Percentiles rank a stretch among this genome's conserved stretches.
These are phyloP conservation scores for Trichoderma simmonsii DNA, from an alignment of 2,329 filamentous ascomycete species.

Conservation along the genomic window DNA sequence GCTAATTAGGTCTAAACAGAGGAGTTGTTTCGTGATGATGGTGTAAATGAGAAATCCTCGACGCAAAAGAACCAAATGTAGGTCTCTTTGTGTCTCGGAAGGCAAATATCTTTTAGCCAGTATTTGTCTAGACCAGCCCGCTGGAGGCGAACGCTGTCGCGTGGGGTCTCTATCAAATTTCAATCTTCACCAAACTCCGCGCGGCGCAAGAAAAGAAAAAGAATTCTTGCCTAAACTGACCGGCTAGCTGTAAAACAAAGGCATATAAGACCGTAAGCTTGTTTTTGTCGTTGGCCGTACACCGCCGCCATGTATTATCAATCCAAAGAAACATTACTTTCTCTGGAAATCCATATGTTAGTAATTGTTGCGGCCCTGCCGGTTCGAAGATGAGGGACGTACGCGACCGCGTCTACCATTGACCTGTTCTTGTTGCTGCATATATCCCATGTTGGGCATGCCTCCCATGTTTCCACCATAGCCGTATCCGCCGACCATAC, in stretches of 20 bases:
- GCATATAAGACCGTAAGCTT: neutral
- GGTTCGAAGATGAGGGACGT: constrained; percentile 33
- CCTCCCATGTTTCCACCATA: constrained; percentile 50
- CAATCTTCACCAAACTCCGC: constrained; percentile 20
- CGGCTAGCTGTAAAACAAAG: constrained; percentile 9
- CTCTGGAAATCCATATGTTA: constrained; percentile 28
- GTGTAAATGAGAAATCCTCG: constrained; percentile 11
- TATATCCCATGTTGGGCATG: constrained; percentile 47
- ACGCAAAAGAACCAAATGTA: neutral
- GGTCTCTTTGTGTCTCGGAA: neutral
- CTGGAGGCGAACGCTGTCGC: constrained; percentile 14
- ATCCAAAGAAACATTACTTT: constrained; percentile 24
- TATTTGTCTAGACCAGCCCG: constrained; percentile 10
- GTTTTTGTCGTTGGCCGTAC: neutral
- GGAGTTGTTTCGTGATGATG: constrained; percentile 4
- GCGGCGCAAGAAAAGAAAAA: constrained; percentile 3
- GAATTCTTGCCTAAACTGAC: constrained; percentile 3
- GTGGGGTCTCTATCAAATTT: constrained; percentile 19
- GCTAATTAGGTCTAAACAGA: constrained; percentile 15
- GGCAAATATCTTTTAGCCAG: constrained; percentile 13
- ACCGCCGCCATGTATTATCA: constrained; percentile 1
- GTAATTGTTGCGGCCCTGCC: constrained; percentile 21
- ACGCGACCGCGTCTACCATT: constrained; percentile 58
- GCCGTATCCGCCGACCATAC: constrained; percentile 45
- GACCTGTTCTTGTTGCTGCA: constrained; percentile 51